A percentile compares a stretch with the other conserved stretches of the same genome.
Conservation (phyloP, 2,329 filamentous ascomycete genomes). For the Colletotrichum gloeosporioides region DNA sequence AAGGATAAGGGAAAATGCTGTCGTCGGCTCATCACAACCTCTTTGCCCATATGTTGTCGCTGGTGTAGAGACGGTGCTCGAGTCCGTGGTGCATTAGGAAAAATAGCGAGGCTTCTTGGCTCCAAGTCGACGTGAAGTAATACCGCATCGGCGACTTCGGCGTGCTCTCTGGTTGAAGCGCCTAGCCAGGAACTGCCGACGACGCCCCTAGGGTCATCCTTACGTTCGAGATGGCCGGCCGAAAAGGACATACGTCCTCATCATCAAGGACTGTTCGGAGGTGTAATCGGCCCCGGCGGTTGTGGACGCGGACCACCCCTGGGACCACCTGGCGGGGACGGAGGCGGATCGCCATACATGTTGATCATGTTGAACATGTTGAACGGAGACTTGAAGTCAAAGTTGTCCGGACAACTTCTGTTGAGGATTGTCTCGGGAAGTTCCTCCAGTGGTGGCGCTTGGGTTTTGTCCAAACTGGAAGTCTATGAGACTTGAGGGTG, state of each 20-base stretch:
- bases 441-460: background rate
- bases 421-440: background rate
- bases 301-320: background rate
- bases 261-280: background rate
- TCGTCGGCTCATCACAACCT: background rate
- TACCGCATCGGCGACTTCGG: background rate
- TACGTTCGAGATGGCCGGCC: background rate
- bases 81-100: background rate
- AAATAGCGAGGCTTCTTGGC: background rate
- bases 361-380: background rate
- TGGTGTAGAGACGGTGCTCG: background rate
- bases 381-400: background rate
- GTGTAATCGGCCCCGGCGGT: background rate
- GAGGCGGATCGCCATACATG: background rate
- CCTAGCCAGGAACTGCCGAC: background rate
- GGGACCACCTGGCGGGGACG: background rate
- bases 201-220: background rate
- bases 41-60: background rate
- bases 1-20: background rate
- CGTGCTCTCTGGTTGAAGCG: background rate
- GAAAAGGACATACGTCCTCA: background rate
- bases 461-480: background rate
- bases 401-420: background rate
- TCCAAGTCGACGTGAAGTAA: background rate
- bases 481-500: background rate